Evolutionary conservation across 2,329 filamentous ascomycete genomes (phyloP), one percentile per base, ranked within the genome.

Genomic region (Penicillium sp.): DNA sequence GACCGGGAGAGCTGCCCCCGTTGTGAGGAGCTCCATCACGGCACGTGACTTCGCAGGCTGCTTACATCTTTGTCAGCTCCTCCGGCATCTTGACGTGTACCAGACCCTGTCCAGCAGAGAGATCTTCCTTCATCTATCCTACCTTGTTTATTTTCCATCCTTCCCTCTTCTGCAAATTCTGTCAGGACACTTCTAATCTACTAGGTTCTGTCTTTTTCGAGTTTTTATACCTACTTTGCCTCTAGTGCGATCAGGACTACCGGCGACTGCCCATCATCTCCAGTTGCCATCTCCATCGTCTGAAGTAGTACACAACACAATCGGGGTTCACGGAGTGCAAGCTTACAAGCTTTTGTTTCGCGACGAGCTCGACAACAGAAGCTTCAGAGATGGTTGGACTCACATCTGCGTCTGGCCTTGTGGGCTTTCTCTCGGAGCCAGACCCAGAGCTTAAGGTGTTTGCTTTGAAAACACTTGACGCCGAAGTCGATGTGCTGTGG

Each of bases 401-500:
- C 72, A 90, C 92, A 69, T 97, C 93, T 66, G 94, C 94, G 64
- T 93, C 90, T 64, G 94, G 94, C 74, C 86, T 99, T 59, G 85
- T 99, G 71, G 93, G 91, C 78, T 97, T 97, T 75, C 84, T 99
- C 61, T 89, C 91, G 64, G 94, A 99, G 72, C 91, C 95, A 66
- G 94, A 97, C 77, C 84, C 89, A 57, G 91, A 96, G 76, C 86
- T 99, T 75, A 92, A 91, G 81, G 86, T 93, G 66, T 99, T 97
- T 73, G 94, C 94, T 63, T 82, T 99, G 64, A 90, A 96, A 78
- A 92, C 90, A 64, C 84, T 99, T 69, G 96, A 99, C 77, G 89
- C 94, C 66, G 90, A 97, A 71, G 96, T 99, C 68, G 92, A 97
- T 74, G 89, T 93, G 62, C 85, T 99, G 65, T 99, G 94, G 94